Evolutionary conservation across 345 rosid genomes (phyloP), one percentile per base, ranked within the genome.

Genomic region (Jatropha curcas): DNA sequence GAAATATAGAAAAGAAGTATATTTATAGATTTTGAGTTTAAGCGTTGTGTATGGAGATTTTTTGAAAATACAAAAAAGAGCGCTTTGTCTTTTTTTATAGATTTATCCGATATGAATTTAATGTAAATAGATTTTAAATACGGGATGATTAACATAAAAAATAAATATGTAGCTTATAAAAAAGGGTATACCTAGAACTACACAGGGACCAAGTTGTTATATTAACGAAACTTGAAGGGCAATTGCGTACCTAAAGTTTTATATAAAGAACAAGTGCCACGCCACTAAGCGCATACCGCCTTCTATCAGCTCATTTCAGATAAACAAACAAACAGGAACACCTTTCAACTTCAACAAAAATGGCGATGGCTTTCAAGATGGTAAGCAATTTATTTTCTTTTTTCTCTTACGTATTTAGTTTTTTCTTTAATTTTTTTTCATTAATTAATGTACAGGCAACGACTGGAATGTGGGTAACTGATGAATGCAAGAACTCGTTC

Each of bases 361-460:
- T 94, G 98, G 98, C 98, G 19, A 91, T 91, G 98, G 97, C 98
- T 81, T 94, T 91, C 90, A 91, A 94, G 85, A 94, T 94, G 98
- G 98, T 94, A 85, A 0, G 11, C 17, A 20, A n/a, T 33, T 28
- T 10, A 22, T 25, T 39, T 17, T 8, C 0, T 13, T 28, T n/a
- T 12, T 16, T 5, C 63, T 43, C 6, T 35, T 22, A 14, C 20
- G 64, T 58, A 2, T 8, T 33, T 17, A 12, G 6, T 17, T 28
- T 46, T 3, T 11, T 33, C 2, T 3, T 19, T 14, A n/a, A 0
- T 4, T 2, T 45, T 3, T 14, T 11, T 50, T 1, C 2, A 39
- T 39, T 31, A 27, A 16, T 68, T 62, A 33, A 20, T 2, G 41
- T 53, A 10, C 43, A 94, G 98, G 98, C 98, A 25, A 89, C 98